Base-by-base conservation (phyloP, 345 rosid species). In the Kernera saxatilis region DNA sequence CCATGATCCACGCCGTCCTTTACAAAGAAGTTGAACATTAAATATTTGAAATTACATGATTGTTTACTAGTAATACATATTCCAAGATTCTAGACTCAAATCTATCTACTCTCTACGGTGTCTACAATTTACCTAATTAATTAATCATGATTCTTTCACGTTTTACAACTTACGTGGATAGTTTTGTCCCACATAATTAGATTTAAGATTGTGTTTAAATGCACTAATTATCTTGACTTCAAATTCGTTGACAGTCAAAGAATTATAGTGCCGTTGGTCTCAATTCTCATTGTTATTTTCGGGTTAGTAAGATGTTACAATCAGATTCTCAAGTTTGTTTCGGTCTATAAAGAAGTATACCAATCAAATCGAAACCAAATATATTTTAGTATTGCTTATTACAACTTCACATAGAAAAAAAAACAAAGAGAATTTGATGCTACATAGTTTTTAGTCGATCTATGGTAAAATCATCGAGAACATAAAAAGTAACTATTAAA, bases 1-100 rank as follows among this genome's bases (percentile, higher is more conserved):
- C 78, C 67, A 74, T 74, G 78, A 67, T 48, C 11, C 78, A 58
- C 78, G 68, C 67, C 67, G 37, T 61, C 72, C 53, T 66, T 56
- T 21, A 8, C 26, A 57, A 18, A 54, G 40, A 56, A 21, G 50
- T 35, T 72, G 71, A 73, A 57, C 32, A 46, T 46, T 48, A 19
- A 72, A 15, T 41, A 63, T 52, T 72, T 33, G 44, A 59, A 64
- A 45, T 57, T 23, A 57, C 27, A n/a, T 19, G 3, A 44, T 27
- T 1, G n/a, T 26, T 35, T 50, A n/a, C n/a, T 33, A 30, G 25
- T 59, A 60, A 27, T 40, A 51, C 36, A 71, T 11, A 35, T 55
- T 64, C 65, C 29, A 64, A 53, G 65, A 48, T 66, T 71, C 53
- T 48, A 66, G 69, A 71, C 62, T 61, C 17, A 29, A 51, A 35